Conservation (phyloP, 148 eudicot species). For the Rhododendron kiyosumense region DNA sequence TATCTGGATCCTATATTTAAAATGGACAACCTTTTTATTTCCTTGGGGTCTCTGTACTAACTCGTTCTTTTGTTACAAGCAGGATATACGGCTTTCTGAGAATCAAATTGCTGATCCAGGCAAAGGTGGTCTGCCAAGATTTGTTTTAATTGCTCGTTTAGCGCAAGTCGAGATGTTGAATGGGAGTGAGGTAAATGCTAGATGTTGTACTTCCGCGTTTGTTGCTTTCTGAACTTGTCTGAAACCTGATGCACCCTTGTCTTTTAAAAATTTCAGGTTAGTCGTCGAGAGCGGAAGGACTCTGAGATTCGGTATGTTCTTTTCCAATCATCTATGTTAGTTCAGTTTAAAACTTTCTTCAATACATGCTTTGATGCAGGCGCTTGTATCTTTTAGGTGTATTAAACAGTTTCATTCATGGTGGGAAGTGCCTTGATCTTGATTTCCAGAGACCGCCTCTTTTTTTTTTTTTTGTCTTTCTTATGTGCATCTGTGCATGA, state of each 20-base stretch:
- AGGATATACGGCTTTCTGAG: constrained; percentile 79
- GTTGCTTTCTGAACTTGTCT: constrained; percentile 1
- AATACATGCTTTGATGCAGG: not conserved
- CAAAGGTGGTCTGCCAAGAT: constrained; percentile 75
- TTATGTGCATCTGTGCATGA: not conserved
- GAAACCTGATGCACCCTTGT: constrained; percentile 15
- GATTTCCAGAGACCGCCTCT: not conserved
- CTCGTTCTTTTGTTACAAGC: constrained; percentile 16
- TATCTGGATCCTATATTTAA: not conserved
- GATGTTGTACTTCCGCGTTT: not conserved
- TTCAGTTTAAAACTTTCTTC: not conserved
- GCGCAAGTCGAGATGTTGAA: constrained; percentile 65
- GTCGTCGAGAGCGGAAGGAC: constrained; percentile 77
- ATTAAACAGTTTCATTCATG: not conserved
- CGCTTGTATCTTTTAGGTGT: not conserved
- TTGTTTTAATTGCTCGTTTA: constrained; percentile 77
- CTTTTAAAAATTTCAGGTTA: constrained; percentile 46
- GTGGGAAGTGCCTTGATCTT: not conserved
- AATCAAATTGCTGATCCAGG: constrained; percentile 84
- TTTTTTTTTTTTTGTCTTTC: not conserved
- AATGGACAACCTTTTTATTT: not conserved
- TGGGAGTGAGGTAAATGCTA: constrained; percentile 78
- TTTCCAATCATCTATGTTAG: not conserved
- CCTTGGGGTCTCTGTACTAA: not conserved
- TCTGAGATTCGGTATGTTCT: constrained; percentile 82